phyloP scores from a whole-genome alignment of 495 filamentous ascomycete species.

The Poronia punctata region DNA sequence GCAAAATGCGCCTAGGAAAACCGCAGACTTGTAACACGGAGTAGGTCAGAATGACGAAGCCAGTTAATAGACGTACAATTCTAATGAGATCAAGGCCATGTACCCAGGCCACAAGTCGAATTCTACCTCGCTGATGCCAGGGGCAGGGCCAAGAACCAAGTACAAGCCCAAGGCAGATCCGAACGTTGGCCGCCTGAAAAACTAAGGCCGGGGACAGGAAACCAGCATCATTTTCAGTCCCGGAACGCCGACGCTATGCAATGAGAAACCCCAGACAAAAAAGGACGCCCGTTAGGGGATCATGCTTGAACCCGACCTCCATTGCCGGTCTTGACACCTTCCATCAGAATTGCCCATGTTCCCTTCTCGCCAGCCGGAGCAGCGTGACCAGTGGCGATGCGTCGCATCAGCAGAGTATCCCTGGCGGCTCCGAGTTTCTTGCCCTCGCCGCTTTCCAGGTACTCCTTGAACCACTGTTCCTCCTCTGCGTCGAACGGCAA shows the following conservation, averaged over 20 bases:
- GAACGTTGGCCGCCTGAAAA: too few relatives aligned
- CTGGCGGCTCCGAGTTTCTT: conserved; percentile 53
- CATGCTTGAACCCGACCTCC: conserved; percentile 21
- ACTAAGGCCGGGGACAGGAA: background rate
- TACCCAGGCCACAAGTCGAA: too few relatives aligned
- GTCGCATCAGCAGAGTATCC: conserved; percentile 63
- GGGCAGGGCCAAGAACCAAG: too few relatives aligned
- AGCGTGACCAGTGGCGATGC: conserved; percentile 17
- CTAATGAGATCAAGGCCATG: too few relatives aligned
- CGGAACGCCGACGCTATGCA: conserved; percentile 30
- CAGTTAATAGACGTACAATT: too few relatives aligned
- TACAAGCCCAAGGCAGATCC: too few relatives aligned
- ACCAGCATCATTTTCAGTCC: background rate
- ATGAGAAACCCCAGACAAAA: conserved; percentile 7
- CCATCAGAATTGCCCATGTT: conserved; percentile 25
- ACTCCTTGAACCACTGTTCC: conserved; percentile 65
- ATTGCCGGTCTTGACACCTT: conserved; percentile 26
- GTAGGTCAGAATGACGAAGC: too few relatives aligned
- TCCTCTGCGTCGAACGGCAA: conserved; percentile 62
- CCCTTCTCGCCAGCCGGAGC: conserved; percentile 15
- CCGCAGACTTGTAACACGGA: too few relatives aligned
- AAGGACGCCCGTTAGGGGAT: background rate
- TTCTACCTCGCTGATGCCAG: too few relatives aligned
- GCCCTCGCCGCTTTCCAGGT: conserved; percentile 54
- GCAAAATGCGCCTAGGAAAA: too few relatives aligned